Evolutionary conservation across 163 green algal genomes (phyloP).

Genomic region (Coccomyxa subellipsoidea): DNA sequence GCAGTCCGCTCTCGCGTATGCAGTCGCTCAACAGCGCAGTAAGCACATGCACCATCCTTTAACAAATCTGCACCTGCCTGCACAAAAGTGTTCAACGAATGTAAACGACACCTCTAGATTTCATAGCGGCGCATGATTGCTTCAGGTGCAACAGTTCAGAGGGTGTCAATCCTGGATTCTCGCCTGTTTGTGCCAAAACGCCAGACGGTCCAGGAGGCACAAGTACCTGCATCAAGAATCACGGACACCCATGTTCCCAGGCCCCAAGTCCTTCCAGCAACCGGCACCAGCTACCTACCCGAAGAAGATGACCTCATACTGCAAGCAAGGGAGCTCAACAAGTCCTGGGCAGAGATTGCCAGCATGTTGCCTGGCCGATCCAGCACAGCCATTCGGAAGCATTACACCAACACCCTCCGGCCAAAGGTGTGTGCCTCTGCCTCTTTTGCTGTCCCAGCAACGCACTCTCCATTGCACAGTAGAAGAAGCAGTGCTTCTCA

Average conservation of each 20-base stretch:
- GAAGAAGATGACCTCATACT: not conserved
- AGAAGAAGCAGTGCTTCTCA: no score
- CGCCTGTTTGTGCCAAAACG: not conserved
- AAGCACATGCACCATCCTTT: no score
- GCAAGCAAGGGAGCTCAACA: constrained; percentile 10
- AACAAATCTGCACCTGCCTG: no score
- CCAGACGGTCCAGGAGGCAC: not conserved
- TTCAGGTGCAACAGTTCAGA: not conserved
- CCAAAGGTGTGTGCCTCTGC: not conserved
- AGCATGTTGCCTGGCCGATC: constrained; percentile 15
- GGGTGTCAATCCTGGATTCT: not conserved
- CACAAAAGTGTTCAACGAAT: no score
- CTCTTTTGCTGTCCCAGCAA: not conserved
- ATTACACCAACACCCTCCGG: constrained; percentile 7
- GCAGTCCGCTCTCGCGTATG: not conserved
- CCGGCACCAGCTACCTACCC: not conserved
- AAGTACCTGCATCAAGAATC: not conserved
- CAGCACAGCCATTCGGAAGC: constrained; percentile 8
- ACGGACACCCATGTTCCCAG: not conserved
- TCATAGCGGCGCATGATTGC: not conserved
- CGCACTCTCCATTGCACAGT: no score
- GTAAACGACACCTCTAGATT: no score
- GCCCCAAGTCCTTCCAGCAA: not conserved
- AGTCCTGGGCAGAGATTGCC: constrained; percentile 13
- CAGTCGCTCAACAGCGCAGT: not conserved